phyloP scores from a whole-genome alignment of 106 monocot genomes.

The Cymbidium sinense region DNA sequence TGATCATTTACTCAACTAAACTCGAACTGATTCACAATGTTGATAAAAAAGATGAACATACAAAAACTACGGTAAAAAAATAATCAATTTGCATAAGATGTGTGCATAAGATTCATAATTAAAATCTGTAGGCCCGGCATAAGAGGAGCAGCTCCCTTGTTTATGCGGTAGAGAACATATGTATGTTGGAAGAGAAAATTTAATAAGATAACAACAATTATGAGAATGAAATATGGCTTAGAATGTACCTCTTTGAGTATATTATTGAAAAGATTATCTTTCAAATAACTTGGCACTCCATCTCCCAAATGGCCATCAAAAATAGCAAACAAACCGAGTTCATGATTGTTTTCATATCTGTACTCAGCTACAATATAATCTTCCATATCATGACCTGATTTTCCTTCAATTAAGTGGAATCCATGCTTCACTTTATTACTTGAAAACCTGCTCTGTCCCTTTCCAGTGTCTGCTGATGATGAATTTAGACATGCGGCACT shows the following conservation, averaged over 20 bases:
- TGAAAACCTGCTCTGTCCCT: slow-evolving; percentile 42
- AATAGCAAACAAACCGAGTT: slow-evolving; percentile 76
- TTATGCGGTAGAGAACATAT: neutral
- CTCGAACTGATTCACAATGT: too few relatives aligned
- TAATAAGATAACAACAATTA: neutral
- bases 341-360: slow-evolving; percentile 33
- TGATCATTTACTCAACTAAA: too few relatives aligned
- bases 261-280: slow-evolving; percentile 15
- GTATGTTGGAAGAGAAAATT: neutral
- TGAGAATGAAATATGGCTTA: neutral
- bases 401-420: slow-evolving; percentile 71
- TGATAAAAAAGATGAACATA: too few relatives aligned
- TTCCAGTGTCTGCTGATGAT: slow-evolving; percentile 24
- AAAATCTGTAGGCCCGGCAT: neutral
- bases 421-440: slow-evolving; percentile 54
- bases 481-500: slow-evolving; percentile 7
- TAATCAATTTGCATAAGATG: too few relatives aligned
- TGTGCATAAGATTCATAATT: too few relatives aligned
- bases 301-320: slow-evolving; percentile 88
- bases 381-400: slow-evolving; percentile 84
- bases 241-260: slow-evolving; percentile 57
- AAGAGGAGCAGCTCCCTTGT: neutral
- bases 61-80: too few relatives aligned
- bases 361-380: slow-evolving; percentile 80
- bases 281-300: slow-evolving; percentile 30